phyloP scores from a whole-genome alignment of 2,329 filamentous ascomycete genomes.

The Ophiosphaerella narmari region DNA sequence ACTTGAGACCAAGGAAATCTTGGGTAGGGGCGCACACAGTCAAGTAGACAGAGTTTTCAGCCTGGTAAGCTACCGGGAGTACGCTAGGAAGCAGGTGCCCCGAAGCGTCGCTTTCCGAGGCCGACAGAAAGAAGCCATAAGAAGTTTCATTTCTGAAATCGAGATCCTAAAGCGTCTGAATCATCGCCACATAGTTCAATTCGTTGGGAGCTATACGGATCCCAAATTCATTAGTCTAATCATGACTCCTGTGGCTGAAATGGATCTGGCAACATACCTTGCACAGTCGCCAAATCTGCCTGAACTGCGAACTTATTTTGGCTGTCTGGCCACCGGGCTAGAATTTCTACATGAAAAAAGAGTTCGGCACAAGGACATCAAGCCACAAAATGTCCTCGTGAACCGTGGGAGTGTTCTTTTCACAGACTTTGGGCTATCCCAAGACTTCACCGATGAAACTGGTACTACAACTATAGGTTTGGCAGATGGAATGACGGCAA shows the following conservation, averaged over 20 bases:
- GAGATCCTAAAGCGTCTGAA: constrained; percentile 31
- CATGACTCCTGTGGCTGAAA: constrained; percentile 32
- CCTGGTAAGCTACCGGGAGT: constrained; percentile 24
- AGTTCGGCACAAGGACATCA: constrained; percentile 20
- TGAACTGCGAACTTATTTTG: constrained; percentile 24
- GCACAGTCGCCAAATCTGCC: constrained; percentile 6
- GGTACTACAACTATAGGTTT: constrained; percentile 18
- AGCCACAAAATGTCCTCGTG: constrained; percentile 27
- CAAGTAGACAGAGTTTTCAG: constrained; percentile 31
- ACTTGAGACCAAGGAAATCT: constrained; percentile 14
- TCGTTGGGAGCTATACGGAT: constrained; percentile 36
- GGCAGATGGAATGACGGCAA: constrained; percentile 14
- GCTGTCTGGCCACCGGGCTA: constrained; percentile 26
- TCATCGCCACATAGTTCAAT: constrained; percentile 36
- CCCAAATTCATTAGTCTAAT: constrained; percentile 31
- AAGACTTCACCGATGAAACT: constrained; percentile 14
- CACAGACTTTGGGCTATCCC: constrained; percentile 34
- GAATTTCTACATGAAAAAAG: constrained; percentile 9
- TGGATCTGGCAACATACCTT: constrained; percentile 21
- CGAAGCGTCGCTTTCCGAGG: constrained; percentile 15
- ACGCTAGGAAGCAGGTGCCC: constrained; percentile 34
- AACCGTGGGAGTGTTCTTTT: constrained; percentile 22
- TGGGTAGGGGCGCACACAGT: constrained; percentile 26
- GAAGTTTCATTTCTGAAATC: constrained; percentile 31
- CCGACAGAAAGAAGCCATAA: constrained; percentile 12